phyloP scores from a whole-genome alignment of 352 stramenopile species.

The Globisporangium mamillatum region DNA sequence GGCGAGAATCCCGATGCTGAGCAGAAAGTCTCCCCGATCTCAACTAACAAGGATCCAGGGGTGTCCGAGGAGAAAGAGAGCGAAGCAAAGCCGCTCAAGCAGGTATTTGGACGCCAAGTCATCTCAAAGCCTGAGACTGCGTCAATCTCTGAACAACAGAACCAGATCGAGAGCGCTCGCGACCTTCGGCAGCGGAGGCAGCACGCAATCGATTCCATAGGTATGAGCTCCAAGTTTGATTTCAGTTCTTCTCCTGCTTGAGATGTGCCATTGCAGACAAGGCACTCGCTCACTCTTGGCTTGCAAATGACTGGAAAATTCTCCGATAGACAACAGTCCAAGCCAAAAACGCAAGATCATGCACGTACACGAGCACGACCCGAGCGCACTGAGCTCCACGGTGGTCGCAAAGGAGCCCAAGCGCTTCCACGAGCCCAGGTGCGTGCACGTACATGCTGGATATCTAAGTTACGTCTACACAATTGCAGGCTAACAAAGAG shows the following conservation, averaged over 20 bases:
- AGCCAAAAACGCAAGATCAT: conserved; percentile 75
- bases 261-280: not conserved
- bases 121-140: not conserved
- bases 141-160: not conserved
- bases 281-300: conserved; percentile 4
- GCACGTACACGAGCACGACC: conserved; percentile 37
- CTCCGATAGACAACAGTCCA: conserved; percentile 37
- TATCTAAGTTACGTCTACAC: not conserved
- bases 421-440: conserved; percentile 54
- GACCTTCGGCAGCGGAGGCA: conserved; percentile 10
- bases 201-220: conserved; percentile 11
- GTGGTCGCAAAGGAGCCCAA: conserved; percentile 53
- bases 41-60: not conserved
- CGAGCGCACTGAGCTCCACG: conserved; percentile 27
- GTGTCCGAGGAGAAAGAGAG: conserved; percentile 4
- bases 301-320: conserved; percentile 10
- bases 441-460: conserved; percentile 2
- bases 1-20: conserved; percentile 12
- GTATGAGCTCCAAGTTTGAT: not conserved
- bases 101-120: not conserved
- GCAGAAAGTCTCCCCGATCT: not conserved
- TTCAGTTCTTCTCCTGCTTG: not conserved
- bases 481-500: not conserved
- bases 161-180: not conserved
- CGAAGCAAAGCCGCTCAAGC: not conserved